Evolutionary conservation across 768 basidiomycete species (phyloP), one percentile per base, ranked within the genome.

Genomic region (Mycena olivaceomarginata): DNA sequence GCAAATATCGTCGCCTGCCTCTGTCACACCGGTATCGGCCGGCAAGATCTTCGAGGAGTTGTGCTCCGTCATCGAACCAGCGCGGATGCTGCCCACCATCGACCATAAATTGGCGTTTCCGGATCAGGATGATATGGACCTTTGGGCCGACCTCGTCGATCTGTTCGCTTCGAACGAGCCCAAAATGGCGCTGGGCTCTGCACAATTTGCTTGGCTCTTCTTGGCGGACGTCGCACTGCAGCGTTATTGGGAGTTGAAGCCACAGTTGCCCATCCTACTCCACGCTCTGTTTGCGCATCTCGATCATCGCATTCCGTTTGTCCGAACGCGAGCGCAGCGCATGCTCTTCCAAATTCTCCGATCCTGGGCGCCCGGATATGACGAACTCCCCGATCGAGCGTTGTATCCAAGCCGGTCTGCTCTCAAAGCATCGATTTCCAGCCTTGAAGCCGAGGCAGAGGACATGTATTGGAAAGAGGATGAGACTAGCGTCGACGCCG

Each of bases 171-270:
- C 87, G 1, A 93, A 93, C 74, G 91, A 94, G 77, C 94, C 95
- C 13, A 88, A 93, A 43, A 86, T 94, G 63, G 87, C 92, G 3
- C 87, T 98, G 66, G 95, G 95, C 18, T 92, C 95, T 0, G 96
- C 96, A 16, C 97, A 98, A 82, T 96, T 96, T 82, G 97, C 97
- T 1, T 92, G 97, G 86, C 88, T 98, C 11, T 97, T 97, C 82
- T 85, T 98, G 39, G 91, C 93, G 4, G 95, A 97, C 77, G 90
- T 94, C 45, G 92, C 94, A 0, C 85, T 96, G 40, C 93, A 95
- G 77, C 91, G 94, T 41, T 92, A 91, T 78, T 96, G 95, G 95
- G 94, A 95, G 72, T 86, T 94, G 79, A 89, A 92, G 68, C 86
- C 89, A 12, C 91, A 95, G 70, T 87, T 99, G 13, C 93, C 96